These are phyloP conservation scores for Mortierella sp. DNA, from an alignment of 371 early-diverging fungal species.

Conservation along the genomic window DNA sequence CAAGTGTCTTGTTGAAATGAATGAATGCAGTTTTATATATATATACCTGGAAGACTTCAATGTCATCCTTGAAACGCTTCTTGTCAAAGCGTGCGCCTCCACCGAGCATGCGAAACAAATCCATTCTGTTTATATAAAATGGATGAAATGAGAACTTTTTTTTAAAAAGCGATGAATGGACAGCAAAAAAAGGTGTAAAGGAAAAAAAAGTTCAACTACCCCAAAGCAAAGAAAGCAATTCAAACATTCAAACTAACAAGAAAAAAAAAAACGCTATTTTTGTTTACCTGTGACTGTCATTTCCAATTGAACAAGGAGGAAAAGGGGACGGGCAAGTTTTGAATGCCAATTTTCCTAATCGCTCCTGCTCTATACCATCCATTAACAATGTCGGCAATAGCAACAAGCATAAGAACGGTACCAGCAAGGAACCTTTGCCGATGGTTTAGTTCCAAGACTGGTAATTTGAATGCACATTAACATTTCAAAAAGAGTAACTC, in stretches of 20 bases:
- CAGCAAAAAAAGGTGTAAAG: not conserved
- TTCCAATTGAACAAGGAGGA: not conserved
- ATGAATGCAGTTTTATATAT: not conserved
- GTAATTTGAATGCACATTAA: conserved; percentile 5
- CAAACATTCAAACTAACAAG: no score
- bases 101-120: conserved; percentile 84
- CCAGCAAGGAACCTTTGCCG: conserved; percentile 22
- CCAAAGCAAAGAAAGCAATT: no score
- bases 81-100: conserved; percentile 90
- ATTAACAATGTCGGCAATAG: conserved; percentile 22
- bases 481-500: not conserved
- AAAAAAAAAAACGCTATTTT: conserved; percentile 25
- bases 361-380: no score
- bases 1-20: not conserved
- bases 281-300: conserved; percentile 30
- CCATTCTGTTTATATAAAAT: conserved; percentile 61
- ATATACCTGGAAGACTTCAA: conserved; percentile 77
- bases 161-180: no score
- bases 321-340: no score
- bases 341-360: no score
- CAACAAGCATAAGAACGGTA: conserved; percentile 4
- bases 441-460: conserved; percentile 29
- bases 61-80: conserved; percentile 79
- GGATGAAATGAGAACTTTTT: conserved; percentile 4
- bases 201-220: not conserved